Conservation (phyloP, 805 yeast species). For the Myxozyma kluyveri region DNA sequence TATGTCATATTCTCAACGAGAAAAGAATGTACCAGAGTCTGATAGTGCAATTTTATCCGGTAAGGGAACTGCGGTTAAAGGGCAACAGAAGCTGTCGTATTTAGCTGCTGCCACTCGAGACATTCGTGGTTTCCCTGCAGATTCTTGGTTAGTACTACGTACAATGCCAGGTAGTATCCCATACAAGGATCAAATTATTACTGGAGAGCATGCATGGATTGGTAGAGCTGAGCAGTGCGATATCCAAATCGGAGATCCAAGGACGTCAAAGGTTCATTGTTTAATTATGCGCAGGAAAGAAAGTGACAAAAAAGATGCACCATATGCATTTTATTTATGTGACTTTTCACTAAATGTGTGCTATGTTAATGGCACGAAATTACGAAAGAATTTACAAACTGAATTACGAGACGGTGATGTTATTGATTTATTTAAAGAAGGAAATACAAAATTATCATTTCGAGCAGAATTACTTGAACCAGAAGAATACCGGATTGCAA, state of each 20-base stretch:
- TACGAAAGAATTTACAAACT: constrained; percentile 43
- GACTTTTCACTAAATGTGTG: constrained; percentile 82
- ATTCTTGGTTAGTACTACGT: constrained; percentile 60
- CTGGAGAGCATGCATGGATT: constrained; percentile 64
- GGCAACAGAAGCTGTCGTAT: not conserved
- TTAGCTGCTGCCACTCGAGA: not conserved
- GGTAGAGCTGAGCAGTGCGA: constrained; percentile 63
- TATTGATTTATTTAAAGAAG: constrained; percentile 15
- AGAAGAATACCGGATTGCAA: constrained; percentile 3
- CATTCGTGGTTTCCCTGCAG: constrained; percentile 45
- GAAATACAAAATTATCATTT: constrained; percentile 12
- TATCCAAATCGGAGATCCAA: constrained; percentile 60
- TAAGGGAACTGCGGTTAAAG: not conserved
- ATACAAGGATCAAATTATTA: constrained; percentile 52
- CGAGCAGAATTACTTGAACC: constrained; percentile 9
- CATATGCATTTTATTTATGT: constrained; percentile 58
- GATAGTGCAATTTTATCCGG: not conserved
- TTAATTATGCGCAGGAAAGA: constrained; percentile 50
- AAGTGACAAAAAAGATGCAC: not conserved
- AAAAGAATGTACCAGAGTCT: not conserved
- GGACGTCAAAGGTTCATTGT: constrained; percentile 86
- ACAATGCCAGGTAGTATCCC: constrained; percentile 51
- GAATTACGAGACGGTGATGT: constrained; percentile 29
- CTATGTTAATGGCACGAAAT: constrained; percentile 42
- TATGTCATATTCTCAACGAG: constrained; percentile 1